Conservation (phyloP, 192 early-diverging fungal genomes). For the Mortierella alpina region DNA sequence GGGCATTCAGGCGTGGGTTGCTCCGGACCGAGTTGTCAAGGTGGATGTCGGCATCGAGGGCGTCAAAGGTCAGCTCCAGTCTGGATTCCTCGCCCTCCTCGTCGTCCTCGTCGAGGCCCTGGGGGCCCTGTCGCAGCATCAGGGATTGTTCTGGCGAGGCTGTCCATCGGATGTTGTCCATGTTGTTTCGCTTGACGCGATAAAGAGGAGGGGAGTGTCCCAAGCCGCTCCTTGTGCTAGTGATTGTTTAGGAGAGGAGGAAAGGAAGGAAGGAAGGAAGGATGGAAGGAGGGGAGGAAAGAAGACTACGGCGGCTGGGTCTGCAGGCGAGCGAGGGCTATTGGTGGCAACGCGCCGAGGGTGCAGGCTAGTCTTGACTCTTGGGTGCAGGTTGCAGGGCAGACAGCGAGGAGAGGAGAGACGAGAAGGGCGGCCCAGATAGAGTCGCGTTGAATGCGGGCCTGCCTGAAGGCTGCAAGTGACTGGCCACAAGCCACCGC, state of each 20-base stretch:
- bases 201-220: neutral
- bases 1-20: conserved; percentile 11
- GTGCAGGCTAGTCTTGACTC: no score
- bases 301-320: neutral
- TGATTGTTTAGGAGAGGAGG: neutral
- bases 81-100: conserved; percentile 50
- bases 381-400: no score
- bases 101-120: conserved; percentile 35
- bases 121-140: conserved; percentile 19
- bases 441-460: no score
- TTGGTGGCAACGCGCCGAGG: no score
- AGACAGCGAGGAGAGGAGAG: no score
- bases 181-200: neutral
- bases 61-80: conserved; percentile 38
- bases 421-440: no score
- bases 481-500: no score
- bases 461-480: no score
- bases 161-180: conserved; percentile 44
- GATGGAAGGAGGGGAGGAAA: no score
- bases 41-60: conserved; percentile 49
- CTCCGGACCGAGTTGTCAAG: conserved; percentile 35
- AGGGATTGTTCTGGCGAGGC: conserved; percentile 38
- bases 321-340: neutral
- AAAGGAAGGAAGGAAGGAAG: neutral
- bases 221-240: neutral